Conservation (phyloP, 2,329 filamentous ascomycete species). For the Biscogniauxia mediterranea region DNA sequence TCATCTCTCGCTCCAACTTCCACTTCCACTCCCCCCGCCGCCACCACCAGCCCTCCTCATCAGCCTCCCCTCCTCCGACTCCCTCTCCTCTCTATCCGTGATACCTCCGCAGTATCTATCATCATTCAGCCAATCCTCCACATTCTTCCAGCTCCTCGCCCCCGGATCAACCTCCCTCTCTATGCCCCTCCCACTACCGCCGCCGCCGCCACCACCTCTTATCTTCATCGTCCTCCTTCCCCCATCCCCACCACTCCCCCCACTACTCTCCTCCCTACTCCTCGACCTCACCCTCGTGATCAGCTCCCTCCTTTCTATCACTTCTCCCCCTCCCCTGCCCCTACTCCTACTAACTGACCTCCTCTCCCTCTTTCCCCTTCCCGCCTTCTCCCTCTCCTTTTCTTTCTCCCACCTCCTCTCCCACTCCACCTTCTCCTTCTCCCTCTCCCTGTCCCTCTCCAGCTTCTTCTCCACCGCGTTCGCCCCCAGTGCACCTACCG, state of each 20-base stretch:
- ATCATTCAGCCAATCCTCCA: conserved; percentile 34
- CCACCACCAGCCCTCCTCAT: too few species aligned
- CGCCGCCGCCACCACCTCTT: conserved; percentile 7
- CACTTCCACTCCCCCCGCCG: neutral
- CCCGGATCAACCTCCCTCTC: conserved; percentile 31
- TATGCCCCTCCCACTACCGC: conserved; percentile 6
- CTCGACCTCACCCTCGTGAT: conserved; percentile 9
- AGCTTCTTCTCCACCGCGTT: conserved; percentile 37
- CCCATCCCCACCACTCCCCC: conserved; percentile 3
- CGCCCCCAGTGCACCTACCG: conserved; percentile 54
- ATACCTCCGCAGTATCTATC: conserved; percentile 11
- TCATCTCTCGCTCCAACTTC: conserved; percentile 3
- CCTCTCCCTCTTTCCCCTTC: conserved; percentile 18
- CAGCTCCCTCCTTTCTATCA: conserved; percentile 19
- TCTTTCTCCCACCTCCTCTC: conserved; percentile 22
- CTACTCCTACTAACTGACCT: conserved; percentile 6
- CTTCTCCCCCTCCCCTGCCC: conserved; percentile 19
- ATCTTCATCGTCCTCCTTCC: conserved; percentile 7
- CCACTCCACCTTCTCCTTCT: conserved; percentile 26
- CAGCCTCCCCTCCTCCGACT: neutral
- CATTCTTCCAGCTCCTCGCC: conserved; percentile 32
- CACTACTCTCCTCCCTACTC: conserved; percentile 9
- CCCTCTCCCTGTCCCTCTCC: conserved; percentile 29
- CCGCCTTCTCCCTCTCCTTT: conserved; percentile 22
- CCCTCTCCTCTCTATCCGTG: neutral